Evolutionary conservation across 2,329 filamentous ascomycete genomes (phyloP), one percentile per base, ranked within the genome.

Genomic region (Monosporascus sp.): DNA sequence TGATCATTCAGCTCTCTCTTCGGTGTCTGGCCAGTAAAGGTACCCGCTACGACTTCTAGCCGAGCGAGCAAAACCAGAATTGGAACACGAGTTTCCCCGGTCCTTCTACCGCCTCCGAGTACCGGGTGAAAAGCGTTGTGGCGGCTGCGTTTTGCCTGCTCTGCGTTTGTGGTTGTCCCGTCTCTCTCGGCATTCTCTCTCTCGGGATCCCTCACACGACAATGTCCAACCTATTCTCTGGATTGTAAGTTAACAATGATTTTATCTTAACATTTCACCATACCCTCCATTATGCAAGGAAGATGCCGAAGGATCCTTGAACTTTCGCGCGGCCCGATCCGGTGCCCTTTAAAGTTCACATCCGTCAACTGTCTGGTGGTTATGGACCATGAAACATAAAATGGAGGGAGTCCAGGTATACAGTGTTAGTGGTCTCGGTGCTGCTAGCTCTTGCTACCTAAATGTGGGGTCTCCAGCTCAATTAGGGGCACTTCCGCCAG

Each of bases 211-310:
- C 47, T 59, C 55, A 58, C 59, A 58, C 60, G 62, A 72, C 63
- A 67, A 83, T 82, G 79, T 82, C 80, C 63, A 82, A 81, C 72
- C 72, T 83, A 63, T 82, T 83, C 68, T 82, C 79, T 64, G 79
- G 80, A 70, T 82, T 83, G 80, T 83, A 74, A 79, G 80, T 80
- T 57, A 52, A 56, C 51, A 52, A 31, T 49, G 43, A 49, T 51
- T 51, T 52, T 48, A 45, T 47, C 49, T 48, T 50, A 49, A 47
- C 50, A 20, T 56, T 51, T 52, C 35, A 31, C 54, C 37, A 51
- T 53, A 35, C 50, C 31, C 20, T 51, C 50, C 31, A 20, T 51
- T 52, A 35, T 35, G 31, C 31, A 35, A 35, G 31, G 31, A 35
- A 14, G 31, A 35, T 35, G 11, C 9, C 31, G 31, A 35, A 14